These are phyloP conservation scores for Colletotrichum abscissum DNA, from an alignment of 2,329 filamentous ascomycete species.

Conservation along the genomic window DNA sequence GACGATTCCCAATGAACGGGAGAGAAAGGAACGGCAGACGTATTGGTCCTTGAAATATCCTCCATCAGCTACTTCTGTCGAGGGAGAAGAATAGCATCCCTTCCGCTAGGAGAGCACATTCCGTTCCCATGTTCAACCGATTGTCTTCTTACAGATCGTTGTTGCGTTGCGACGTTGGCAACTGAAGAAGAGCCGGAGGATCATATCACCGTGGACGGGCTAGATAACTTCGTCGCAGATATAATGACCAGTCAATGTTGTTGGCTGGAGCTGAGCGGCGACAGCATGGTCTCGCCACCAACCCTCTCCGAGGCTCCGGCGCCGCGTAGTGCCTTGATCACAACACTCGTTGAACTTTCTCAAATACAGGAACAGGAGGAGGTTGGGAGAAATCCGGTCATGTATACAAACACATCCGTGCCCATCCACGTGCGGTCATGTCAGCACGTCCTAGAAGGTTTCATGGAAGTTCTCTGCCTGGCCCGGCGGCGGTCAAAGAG, in stretches of 20 bases:
- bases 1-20: too few species aligned
- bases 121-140: too few species aligned
- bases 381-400: neutral
- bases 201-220: too few species aligned
- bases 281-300: neutral
- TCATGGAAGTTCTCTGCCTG: neutral
- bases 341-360: neutral
- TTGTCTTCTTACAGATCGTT: too few species aligned
- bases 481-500: neutral
- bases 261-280: too few species aligned
- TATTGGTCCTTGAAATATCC: too few species aligned
- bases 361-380: neutral
- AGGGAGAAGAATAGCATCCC: too few species aligned
- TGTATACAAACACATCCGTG: neutral
- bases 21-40: too few species aligned
- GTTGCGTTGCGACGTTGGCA: too few species aligned
- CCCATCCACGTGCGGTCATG: constrained; percentile 5
- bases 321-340: neutral
- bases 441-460: neutral
- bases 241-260: neutral
- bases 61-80: too few species aligned
- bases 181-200: too few species aligned
- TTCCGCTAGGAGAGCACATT: too few species aligned
- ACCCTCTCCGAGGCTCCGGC: neutral
- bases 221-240: neutral